A percentile compares a stretch with the other conserved stretches of the same genome.
Conservation (phyloP, 2,329 filamentous ascomycete species). For the Sclerotinia sclerotiorum region DNA sequence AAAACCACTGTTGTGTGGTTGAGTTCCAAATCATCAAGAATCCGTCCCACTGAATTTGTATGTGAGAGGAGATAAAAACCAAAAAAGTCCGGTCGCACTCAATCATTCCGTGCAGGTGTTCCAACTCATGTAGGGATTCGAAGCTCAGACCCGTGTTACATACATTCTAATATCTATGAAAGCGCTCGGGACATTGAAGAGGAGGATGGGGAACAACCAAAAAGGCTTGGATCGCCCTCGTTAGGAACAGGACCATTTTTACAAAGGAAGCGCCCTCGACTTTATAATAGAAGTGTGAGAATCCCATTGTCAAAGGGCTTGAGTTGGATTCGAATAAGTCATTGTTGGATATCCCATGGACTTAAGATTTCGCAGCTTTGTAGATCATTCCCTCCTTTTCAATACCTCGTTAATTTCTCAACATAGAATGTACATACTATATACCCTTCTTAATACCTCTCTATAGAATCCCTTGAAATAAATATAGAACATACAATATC, state of each 20-base stretch:
- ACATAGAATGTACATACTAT: not conserved
- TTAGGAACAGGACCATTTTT: not conserved
- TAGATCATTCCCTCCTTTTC: not conserved
- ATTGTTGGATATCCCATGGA: not conserved
- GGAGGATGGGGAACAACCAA: not conserved
- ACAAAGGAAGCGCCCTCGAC: not conserved
- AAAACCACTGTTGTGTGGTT: not conserved
- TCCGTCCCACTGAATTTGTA: not conserved
- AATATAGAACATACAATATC: not conserved
- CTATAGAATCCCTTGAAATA: not conserved
- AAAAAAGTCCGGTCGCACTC: not conserved
- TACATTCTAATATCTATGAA: not conserved
- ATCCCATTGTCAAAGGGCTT: not conserved
- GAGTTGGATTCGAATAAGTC: not conserved
- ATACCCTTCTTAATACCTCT: not conserved
- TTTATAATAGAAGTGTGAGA: not conserved
- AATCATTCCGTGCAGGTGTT: constrained; percentile 9
- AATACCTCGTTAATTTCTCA: not conserved
- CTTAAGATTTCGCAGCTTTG: not conserved
- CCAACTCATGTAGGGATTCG: constrained; percentile 6
- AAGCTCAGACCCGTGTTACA: not conserved
- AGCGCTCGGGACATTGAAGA: not conserved
- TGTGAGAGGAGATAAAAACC: not conserved
- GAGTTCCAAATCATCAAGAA: not conserved
- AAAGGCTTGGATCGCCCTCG: not conserved